Evolutionary conservation across 2,329 filamentous ascomycete genomes (phyloP), one percentile per base, ranked within the genome.

Genomic region (Stenocarpella maydis): DNA sequence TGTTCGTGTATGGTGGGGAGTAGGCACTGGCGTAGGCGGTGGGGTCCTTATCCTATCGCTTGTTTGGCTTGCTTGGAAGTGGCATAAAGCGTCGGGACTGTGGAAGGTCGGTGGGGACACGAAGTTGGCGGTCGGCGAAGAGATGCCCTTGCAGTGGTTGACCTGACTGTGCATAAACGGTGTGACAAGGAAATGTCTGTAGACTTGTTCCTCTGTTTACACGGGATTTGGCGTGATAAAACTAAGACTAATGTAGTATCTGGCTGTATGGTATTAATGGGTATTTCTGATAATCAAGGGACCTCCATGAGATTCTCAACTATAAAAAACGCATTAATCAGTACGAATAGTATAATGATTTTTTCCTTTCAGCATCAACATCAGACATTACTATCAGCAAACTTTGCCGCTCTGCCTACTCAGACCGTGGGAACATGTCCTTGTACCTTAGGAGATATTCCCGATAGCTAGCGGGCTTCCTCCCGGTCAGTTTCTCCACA

Each of bases 371-470:
- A 31, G 14, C n/a, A 3, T 41, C 34, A 19, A 2, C 14, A 41
- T 9, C 21, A 19, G 10, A 41, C 19, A 28, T 50, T 10, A 24
- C 12, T 7, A 3, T 14, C 5, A 10, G n/a, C 6, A 3, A 9
- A 14, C 31, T n/a, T 8, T 31, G 8, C 8, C 4, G 9, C 2
- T 1, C 31, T 24, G n/a, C 12, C 26, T 61, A 71, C 26, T 63
- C 58, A 17, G 69, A 61, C 65, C 26, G 60, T 0, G 72, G 72
- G 43, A 72, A 71, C 3, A 37, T 41, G 0, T 50, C 47, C 69
- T 71, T 68, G 47, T 72, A 72, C 64, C 65, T 68, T 19, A 70
- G 26, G 17, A 72, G 45, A 14, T 67, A 66, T 43, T 73, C 69
- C 26, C 55, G 53, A 21, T 54, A 72, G n/a, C 67, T 60, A 24